Conservation (phyloP, 2,329 filamentous ascomycete species). For the Amauroascus verrucosus region DNA sequence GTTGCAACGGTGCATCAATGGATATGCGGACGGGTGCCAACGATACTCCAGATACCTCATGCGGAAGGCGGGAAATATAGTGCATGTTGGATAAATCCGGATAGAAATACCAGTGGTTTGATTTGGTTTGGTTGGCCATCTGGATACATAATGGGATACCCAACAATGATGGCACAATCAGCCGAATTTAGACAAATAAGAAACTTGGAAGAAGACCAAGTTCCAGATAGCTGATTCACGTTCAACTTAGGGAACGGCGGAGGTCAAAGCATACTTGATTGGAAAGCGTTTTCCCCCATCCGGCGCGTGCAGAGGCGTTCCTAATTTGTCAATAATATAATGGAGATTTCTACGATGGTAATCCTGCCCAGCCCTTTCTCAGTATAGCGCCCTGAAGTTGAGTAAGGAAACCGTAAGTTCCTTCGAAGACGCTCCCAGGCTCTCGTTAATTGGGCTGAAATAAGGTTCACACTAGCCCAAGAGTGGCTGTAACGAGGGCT, state of each 20-base stretch:
- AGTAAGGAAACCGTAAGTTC: no score
- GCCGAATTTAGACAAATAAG: slow-evolving; percentile 11
- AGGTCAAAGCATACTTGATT: no score
- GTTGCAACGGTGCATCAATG: slow-evolving; percentile 25
- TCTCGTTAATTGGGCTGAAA: background rate
- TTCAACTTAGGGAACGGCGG: background rate
- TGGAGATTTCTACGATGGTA: no score
- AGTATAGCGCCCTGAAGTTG: no score
- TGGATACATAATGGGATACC: slow-evolving; percentile 15
- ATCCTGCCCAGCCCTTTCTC: no score
- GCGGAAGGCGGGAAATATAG: slow-evolving; percentile 10
- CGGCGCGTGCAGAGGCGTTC: no score
- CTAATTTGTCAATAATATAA: no score
- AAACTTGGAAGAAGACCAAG: slow-evolving; percentile 6
- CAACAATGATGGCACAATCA: slow-evolving; percentile 4
- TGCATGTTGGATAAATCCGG: slow-evolving; percentile 12
- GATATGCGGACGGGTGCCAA: slow-evolving; percentile 14
- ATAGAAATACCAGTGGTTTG: slow-evolving; percentile 9
- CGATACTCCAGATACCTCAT: slow-evolving; percentile 9
- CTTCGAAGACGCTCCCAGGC: no score
- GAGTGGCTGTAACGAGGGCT: slow-evolving; percentile 24
- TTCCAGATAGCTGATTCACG: slow-evolving; percentile 11
- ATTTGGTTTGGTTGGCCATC: slow-evolving; percentile 15
- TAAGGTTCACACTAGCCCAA: slow-evolving; percentile 14
- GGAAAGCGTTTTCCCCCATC: no score